A percentile compares a stretch with the other conserved stretches of the same genome.
These are phyloP conservation scores for Solanum hybrid DNA, from an alignment of 305 asterid species.

Conservation along the genomic window DNA sequence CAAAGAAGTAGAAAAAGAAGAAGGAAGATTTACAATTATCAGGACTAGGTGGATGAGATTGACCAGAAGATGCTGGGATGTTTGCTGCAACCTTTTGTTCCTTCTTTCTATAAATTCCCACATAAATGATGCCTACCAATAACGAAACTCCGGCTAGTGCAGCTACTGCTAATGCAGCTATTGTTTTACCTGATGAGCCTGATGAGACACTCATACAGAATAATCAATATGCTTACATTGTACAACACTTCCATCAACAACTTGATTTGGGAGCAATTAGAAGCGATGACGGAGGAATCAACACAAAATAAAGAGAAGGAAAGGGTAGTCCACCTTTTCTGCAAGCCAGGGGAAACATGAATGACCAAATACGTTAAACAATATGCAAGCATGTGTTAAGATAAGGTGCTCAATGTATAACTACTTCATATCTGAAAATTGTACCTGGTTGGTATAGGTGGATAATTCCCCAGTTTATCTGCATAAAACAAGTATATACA, in stretches of 20 bases:
- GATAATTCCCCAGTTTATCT: slow-evolving; percentile 31
- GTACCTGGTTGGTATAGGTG: background rate
- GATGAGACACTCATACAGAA: background rate
- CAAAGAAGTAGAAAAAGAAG: background rate
- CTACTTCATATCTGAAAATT: background rate
- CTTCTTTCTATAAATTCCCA: background rate
- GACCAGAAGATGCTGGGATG: slow-evolving; percentile 7
- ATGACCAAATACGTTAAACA: background rate
- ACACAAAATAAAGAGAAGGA: background rate
- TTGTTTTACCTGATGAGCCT: background rate
- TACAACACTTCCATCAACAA: background rate
- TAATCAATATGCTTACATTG: background rate
- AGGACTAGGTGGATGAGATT: background rate
- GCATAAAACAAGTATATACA: slow-evolving; percentile 10
- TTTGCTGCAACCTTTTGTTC: background rate
- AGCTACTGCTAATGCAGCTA: background rate
- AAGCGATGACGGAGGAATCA: background rate
- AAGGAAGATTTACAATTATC: background rate
- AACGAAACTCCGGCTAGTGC: background rate
- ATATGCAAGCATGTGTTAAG: background rate
- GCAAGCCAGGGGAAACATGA: background rate
- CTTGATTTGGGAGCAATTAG: background rate
- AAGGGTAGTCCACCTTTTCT: background rate
- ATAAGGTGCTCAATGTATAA: background rate
- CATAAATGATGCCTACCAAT: background rate